Conservation (phyloP, 2,329 filamentous ascomycete species). For the Microdochium trichocladiopsis region DNA sequence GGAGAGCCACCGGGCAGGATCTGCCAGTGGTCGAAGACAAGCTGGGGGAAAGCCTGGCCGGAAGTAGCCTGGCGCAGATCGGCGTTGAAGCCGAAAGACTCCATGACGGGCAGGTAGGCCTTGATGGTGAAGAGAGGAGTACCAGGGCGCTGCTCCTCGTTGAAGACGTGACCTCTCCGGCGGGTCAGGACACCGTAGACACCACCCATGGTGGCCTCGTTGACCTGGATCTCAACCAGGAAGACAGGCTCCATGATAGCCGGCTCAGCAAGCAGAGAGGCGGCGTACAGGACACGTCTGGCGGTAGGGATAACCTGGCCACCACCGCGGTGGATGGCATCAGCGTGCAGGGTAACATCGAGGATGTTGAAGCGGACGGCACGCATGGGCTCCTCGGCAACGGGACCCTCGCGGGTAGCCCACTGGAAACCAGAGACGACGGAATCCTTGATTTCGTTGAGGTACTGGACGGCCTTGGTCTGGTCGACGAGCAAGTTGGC, state of each 20-base stretch:
- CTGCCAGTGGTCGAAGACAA: constrained; percentile 99
- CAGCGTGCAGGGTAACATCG: constrained; percentile 98
- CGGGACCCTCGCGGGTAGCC: constrained; percentile 94
- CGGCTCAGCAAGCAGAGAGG: constrained; percentile 84
- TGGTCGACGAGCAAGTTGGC: constrained; percentile 98
- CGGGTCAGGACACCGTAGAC: constrained; percentile 99
- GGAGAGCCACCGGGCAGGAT: constrained; percentile 89
- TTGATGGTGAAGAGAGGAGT: constrained; percentile 99
- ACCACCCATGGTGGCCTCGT: constrained; percentile 98
- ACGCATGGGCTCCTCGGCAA: constrained; percentile 98
- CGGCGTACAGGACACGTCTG: constrained; percentile 94
- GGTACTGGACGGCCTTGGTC: constrained; percentile 99
- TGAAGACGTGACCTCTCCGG: constrained; percentile 97
- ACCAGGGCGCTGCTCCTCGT: constrained; percentile 95
- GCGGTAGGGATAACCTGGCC: constrained; percentile 98
- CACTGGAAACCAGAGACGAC: constrained; percentile 99
- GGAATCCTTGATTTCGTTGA: constrained; percentile 99
- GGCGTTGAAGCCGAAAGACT: constrained; percentile 98
- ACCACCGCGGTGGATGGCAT: constrained; percentile 99
- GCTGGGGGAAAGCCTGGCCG: constrained; percentile 98
- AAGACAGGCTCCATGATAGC: constrained; percentile 95
- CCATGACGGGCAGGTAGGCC: constrained; percentile 92
- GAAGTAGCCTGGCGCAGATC: constrained; percentile 90
- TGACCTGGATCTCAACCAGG: constrained; percentile 98
- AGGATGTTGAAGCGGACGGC: constrained; percentile 97